phyloP scores from a whole-genome alignment of 345 rosid species.

The Euphorbia lathyris region DNA sequence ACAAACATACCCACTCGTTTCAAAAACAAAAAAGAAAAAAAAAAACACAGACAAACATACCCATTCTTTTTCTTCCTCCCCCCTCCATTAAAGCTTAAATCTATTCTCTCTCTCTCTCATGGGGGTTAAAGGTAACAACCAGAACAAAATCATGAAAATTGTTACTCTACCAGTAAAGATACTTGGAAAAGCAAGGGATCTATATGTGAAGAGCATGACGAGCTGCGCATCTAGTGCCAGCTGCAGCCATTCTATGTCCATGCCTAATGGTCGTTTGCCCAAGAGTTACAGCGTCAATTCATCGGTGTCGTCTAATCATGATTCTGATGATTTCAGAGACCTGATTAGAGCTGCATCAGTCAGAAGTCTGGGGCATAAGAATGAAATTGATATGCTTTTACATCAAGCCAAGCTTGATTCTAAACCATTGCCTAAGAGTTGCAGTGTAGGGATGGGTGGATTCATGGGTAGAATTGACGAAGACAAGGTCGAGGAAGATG shows the following conservation, averaged over 20 bases:
- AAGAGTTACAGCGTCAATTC: constrained; percentile 56
- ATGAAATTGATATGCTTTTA: constrained; percentile 46
- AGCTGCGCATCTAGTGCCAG: constrained; percentile 35
- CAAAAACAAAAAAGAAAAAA: too few relatives aligned
- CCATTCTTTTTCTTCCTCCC: too few relatives aligned
- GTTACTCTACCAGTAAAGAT: constrained; percentile 43
- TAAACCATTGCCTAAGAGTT: constrained; percentile 41
- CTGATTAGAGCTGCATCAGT: constrained; percentile 64
- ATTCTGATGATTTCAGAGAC: constrained; percentile 60
- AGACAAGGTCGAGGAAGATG: constrained; percentile 36
- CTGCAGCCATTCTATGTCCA: constrained; percentile 19
- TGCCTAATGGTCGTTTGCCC: constrained; percentile 31
- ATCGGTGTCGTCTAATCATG: constrained; percentile 22
- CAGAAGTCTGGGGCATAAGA: constrained; percentile 47
- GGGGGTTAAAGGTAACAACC: constrained; percentile 33
- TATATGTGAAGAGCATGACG: constrained; percentile 62
- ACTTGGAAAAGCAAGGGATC: constrained; percentile 57
- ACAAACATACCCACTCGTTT: background rate
- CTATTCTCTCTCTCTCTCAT: constrained; percentile 12
- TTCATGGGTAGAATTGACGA: constrained; percentile 60
- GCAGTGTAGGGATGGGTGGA: constrained; percentile 37
- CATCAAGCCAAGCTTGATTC: constrained; percentile 23
- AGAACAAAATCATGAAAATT: constrained; percentile 48
- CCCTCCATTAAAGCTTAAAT: too few relatives aligned
- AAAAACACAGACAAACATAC: too few relatives aligned